phyloP scores from a whole-genome alignment of 805 yeast species.

The Kazachstania martiniae region DNA sequence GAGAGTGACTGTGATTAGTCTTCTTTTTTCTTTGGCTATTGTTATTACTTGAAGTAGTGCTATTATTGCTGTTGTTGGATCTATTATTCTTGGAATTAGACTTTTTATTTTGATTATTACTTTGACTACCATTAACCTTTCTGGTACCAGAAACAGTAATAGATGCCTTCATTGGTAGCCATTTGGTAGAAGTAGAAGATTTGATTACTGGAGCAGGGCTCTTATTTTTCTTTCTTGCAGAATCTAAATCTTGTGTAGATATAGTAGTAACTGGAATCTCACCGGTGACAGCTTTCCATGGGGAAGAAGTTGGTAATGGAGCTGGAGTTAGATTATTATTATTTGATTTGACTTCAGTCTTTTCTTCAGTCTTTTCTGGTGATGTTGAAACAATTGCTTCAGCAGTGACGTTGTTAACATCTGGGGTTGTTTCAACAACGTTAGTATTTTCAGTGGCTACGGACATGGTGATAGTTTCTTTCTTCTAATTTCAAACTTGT shows the following conservation, averaged over 20 bases:
- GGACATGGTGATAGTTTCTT: slow-evolving; percentile 1
- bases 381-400: slow-evolving; percentile 2
- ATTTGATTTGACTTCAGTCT: slow-evolving; percentile 9
- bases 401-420: slow-evolving; percentile 1
- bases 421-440: neutral
- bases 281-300: slow-evolving; percentile 23
- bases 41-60: slow-evolving; percentile 1
- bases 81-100: slow-evolving; percentile 4
- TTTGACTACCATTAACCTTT: slow-evolving; percentile 9
- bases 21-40: slow-evolving; percentile 6
- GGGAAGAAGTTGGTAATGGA: slow-evolving; percentile 26
- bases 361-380: slow-evolving; percentile 4
- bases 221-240: slow-evolving; percentile 11
- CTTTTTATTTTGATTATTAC: slow-evolving; percentile 6
- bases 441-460: slow-evolving; percentile 3
- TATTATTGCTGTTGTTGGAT: slow-evolving; percentile 7
- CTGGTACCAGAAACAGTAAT: slow-evolving; percentile 30
- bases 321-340: slow-evolving; percentile 23
- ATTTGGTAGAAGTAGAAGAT: slow-evolving; percentile 32
- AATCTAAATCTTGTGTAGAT: slow-evolving; percentile 11
- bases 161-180: slow-evolving; percentile 60
- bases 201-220: slow-evolving; percentile 11
- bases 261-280: slow-evolving; percentile 19
- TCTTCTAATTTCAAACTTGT: no score
- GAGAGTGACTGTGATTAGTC: slow-evolving; percentile 1